Base-by-base conservation (phyloP, 140 eudicot genomes). In the Anethum foeniculum region DNA sequence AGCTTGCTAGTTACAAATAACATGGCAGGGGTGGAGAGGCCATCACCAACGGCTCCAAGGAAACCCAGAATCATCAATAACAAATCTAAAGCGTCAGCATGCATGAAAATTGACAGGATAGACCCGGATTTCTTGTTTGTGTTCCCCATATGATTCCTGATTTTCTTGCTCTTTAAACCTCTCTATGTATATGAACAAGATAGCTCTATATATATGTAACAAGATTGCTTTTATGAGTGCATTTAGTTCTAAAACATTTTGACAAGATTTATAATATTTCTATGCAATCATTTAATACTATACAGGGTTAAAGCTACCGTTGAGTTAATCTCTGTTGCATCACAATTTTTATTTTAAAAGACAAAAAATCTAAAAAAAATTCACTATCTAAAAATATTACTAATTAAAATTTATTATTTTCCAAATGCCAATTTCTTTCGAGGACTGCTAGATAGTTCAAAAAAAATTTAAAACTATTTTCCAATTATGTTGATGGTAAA, bases 1-100 rank as follows among this genome's bases (percentile, higher is more conserved):
- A 94, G 85, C 80, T 79, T 87, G 88, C 96, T 88, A 18, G 91
- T 86, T 67, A 92, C 49, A 7, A 84, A 36, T 8, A 94, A 77
- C 83, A 87, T 88, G 41, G 81, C 77, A 0, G 98, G 96, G 86
- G 86, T 80, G 32, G 92, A 82, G 65, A 89, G 30, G 3, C 98
- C 98, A n/a, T 94, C 97, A 32, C 91, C 88, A 14, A 92, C 56
- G 14, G 97, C 84, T 2, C 97, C 98, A 7, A 94, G 13, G 25
- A 94, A 48, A 11, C 98, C 98, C 3, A 94, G 27, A 12, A 73
- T 71, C 98, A 92, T 94, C 83, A 94, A 78, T 52, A 86, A 43
- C 65, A 65, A 43, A 82, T 94, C 98, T 30, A 38, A 77, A 3
- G 82, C 44, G 28, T 94, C 98, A 4, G 97, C 94, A 76, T 92